Conservation (phyloP, 805 yeast species). For the Yamadazyma sp. region DNA sequence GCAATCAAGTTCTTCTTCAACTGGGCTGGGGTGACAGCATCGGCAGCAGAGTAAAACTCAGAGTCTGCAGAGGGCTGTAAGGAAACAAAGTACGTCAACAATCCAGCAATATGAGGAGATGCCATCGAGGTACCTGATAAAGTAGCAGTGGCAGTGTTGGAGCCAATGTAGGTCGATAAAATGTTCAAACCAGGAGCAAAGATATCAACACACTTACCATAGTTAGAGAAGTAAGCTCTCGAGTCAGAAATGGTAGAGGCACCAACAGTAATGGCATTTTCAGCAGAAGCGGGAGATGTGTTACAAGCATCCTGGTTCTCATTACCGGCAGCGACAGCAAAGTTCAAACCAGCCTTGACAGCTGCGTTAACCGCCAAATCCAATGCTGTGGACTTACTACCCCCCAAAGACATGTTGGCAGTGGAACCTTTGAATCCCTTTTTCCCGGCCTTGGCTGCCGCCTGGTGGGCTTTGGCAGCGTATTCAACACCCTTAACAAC, state of each 20-base stretch:
- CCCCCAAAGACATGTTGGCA: constrained; percentile 93
- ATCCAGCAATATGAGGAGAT: constrained; percentile 92
- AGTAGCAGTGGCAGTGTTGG: constrained; percentile 72
- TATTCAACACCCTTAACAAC: constrained; percentile 82
- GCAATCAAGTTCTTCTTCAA: constrained; percentile 73
- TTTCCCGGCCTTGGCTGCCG: constrained; percentile 48
- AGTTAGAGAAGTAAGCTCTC: constrained; percentile 95
- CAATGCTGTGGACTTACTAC: constrained; percentile 85
- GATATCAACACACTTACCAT: constrained; percentile 92
- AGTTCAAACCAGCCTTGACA: constrained; percentile 81
- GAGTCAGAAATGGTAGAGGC: constrained; percentile 86
- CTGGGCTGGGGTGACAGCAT: constrained; percentile 65
- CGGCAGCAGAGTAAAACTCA: constrained; percentile 55
- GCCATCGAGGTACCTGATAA: constrained; percentile 98
- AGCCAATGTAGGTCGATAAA: constrained; percentile 80
- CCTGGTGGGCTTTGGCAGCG: constrained; percentile 72
- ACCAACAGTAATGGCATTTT: constrained; percentile 86
- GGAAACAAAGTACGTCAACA: constrained; percentile 84
- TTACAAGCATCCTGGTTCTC: constrained; percentile 91
- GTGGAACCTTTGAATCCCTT: constrained; percentile 81
- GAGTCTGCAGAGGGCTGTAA: constrained; percentile 76
- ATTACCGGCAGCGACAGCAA: constrained; percentile 97
- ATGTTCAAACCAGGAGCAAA: constrained; percentile 96
- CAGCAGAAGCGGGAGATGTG: constrained; percentile 88
- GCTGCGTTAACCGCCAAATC: constrained; percentile 90